Percentiles rank a stretch among this genome's conserved stretches.
These are phyloP conservation scores for Plectranthus barbatus DNA, from an alignment of 257 asterid genomes.

Conservation along the genomic window DNA sequence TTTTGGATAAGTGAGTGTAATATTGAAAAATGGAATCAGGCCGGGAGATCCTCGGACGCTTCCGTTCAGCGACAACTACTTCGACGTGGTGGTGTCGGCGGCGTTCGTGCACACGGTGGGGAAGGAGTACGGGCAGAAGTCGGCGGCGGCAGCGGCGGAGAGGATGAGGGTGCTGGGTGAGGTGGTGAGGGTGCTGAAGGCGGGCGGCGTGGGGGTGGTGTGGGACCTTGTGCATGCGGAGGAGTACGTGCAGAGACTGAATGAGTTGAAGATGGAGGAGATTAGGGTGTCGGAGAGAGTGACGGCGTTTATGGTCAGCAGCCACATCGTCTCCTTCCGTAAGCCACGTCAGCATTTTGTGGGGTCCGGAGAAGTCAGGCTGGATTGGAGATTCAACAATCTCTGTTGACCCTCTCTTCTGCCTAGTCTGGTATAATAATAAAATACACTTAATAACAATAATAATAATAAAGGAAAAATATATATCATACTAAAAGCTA, in stretches of 20 bases:
- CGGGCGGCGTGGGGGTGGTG: constrained; percentile 79
- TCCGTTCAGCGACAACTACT: constrained; percentile 71
- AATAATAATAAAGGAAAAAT: neutral
- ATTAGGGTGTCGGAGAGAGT: constrained; percentile 81
- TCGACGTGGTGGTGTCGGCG: constrained; percentile 96
- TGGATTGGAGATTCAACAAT: constrained; percentile 88
- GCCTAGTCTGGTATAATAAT: neutral
- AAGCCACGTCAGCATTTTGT: constrained; percentile 79
- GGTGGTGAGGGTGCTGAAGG: constrained; percentile 74
- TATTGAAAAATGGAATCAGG: constrained; percentile 26
- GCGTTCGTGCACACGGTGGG: constrained; percentile 87
- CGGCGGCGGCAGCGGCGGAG: constrained; percentile 89
- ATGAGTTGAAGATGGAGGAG: constrained; percentile 81
- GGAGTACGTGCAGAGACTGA: constrained; percentile 74
- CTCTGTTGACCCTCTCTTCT: constrained; percentile 33
- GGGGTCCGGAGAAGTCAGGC: constrained; percentile 69
- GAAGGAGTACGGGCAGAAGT: constrained; percentile 66
- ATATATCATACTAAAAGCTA: neutral
- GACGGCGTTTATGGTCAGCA: constrained; percentile 82
- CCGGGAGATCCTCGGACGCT: constrained; percentile 78
- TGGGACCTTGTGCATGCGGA: constrained; percentile 91
- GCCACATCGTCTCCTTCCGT: constrained; percentile 73
- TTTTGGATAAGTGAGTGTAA: too few species aligned
- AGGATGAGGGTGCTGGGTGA: constrained; percentile 78
- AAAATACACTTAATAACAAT: neutral